Percentiles rank a stretch among this genome's conserved stretches.
phyloP scores from a whole-genome alignment of 768 basidiomycete genomes.

The Leucogyrophana mollusca region DNA sequence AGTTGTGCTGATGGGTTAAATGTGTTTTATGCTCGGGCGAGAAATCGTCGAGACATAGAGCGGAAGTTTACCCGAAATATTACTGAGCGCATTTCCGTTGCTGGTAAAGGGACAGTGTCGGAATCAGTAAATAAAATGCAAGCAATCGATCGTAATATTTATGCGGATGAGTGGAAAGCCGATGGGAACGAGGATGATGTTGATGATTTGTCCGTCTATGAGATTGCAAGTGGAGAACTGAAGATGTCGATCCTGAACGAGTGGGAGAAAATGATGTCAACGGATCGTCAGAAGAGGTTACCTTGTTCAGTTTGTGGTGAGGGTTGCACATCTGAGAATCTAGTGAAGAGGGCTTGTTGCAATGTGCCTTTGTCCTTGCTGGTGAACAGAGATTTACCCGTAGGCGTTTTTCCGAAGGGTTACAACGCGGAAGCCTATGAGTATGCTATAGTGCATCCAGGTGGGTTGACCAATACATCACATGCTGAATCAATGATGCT shows the following conservation, averaged over 20 bases:
- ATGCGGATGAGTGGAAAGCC: too few relatives aligned
- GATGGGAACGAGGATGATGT: too few relatives aligned
- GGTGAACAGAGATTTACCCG: neutral
- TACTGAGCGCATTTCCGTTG: too few relatives aligned
- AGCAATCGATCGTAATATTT: too few relatives aligned
- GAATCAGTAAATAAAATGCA: too few relatives aligned
- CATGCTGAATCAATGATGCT: neutral
- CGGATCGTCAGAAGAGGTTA: neutral
- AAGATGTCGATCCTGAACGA: neutral
- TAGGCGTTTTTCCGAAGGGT: neutral
- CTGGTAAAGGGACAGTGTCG: too few relatives aligned
- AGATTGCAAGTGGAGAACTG: neutral
- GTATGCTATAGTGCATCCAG: neutral
- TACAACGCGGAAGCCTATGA: neutral
- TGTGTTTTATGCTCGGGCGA: too few relatives aligned
- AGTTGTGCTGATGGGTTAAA: too few relatives aligned
- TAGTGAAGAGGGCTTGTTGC: neutral
- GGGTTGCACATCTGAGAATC: neutral
- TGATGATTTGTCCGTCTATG: too few relatives aligned
- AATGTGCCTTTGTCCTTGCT: neutral
- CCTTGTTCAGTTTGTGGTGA: conserved; percentile 1
- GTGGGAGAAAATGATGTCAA: neutral
- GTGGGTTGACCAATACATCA: neutral
- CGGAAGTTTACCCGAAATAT: too few relatives aligned
- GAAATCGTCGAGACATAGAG: too few relatives aligned